phyloP scores from a whole-genome alignment of 1,284 basidiomycete species.

The Earliella scabrosa region DNA sequence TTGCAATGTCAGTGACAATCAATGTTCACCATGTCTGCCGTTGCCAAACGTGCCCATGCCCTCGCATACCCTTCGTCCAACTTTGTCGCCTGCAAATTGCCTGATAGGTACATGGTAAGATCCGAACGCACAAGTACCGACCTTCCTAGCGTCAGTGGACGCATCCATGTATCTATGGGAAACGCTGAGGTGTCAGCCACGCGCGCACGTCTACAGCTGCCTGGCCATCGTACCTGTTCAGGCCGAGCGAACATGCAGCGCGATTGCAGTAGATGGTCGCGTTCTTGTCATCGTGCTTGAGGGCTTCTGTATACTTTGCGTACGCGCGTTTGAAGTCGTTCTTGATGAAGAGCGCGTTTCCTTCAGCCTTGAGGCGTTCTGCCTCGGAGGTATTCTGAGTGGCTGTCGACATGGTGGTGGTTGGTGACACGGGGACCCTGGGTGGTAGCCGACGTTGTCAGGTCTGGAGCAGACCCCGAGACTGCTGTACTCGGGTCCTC shows the following conservation, averaged over 20 bases:
- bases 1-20: background rate
- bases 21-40: slow-evolving; percentile 34
- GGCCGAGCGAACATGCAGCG: slow-evolving; percentile 35
- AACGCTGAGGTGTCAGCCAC: background rate
- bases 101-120: background rate
- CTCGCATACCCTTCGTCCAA: slow-evolving; percentile 41
- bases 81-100: slow-evolving; percentile 15
- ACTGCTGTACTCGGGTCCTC: too few species aligned
- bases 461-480: too few species aligned
- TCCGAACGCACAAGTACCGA: background rate
- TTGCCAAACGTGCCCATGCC: slow-evolving; percentile 39
- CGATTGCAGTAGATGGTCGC: slow-evolving; percentile 43
- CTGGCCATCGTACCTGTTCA: slow-evolving; percentile 21
- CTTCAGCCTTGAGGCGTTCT: slow-evolving; percentile 39
- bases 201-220: too few species aligned
- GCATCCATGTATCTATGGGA: slow-evolving; percentile 13
- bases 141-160: slow-evolving; percentile 15
- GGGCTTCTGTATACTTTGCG: slow-evolving; percentile 39
- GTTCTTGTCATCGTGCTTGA: slow-evolving; percentile 35
- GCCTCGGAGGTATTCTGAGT: background rate
- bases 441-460: too few species aligned
- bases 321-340: slow-evolving; percentile 36
- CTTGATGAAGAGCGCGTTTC: slow-evolving; percentile 38
- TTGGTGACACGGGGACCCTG: too few species aligned
- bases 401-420: background rate